Conservation (phyloP, 495 filamentous ascomycete species). For the Evernia prunastri region DNA sequence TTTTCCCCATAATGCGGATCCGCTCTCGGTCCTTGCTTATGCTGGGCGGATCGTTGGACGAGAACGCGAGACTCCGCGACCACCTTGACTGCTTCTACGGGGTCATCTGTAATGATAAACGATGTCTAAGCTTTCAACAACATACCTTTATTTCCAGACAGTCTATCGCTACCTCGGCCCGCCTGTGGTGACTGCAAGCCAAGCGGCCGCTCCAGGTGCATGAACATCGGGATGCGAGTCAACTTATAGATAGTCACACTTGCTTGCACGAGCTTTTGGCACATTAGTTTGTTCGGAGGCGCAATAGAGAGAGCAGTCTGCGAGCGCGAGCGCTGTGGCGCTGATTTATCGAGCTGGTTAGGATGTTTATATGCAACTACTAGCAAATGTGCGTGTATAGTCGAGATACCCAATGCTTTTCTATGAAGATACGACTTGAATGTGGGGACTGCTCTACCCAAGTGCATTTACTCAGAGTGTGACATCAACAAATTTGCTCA, state of each 20-base stretch:
- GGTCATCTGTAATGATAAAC: background rate
- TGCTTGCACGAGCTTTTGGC: background rate
- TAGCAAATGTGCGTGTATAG: background rate
- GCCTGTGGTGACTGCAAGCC: background rate
- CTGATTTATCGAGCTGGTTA: background rate
- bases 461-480: background rate
- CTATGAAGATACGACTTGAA: background rate
- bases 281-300: background rate
- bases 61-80: constrained; percentile 2
- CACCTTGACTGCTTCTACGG: background rate
- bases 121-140: background rate
- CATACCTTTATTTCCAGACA: too few relatives aligned
- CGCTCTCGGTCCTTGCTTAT: constrained; percentile 25
- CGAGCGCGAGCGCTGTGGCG: background rate
- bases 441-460: background rate
- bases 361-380: background rate
- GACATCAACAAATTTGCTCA: background rate
- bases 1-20: constrained; percentile 12
- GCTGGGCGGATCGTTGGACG: constrained; percentile 16
- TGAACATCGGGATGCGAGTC: background rate
- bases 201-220: background rate
- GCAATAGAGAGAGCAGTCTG: background rate
- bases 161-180: background rate
- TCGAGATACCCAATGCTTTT: background rate
- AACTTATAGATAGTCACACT: background rate